These are phyloP conservation scores for Candolleomyces eurysporus DNA, from an alignment of 768 basidiomycete species.

Conservation along the genomic window DNA sequence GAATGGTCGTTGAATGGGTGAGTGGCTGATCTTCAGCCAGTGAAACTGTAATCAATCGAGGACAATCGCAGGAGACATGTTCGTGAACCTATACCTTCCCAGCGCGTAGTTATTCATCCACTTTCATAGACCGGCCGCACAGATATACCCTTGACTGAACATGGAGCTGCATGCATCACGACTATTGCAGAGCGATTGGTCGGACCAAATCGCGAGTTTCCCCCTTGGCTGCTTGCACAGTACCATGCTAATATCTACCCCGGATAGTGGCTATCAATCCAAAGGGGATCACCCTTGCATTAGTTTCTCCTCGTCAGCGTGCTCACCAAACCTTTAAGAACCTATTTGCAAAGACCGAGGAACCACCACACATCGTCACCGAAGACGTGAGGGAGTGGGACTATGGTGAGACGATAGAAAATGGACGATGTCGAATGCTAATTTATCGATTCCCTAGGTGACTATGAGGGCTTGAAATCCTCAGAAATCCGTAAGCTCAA, in stretches of 20 bases:
- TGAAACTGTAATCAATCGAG: neutral
- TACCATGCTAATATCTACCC: neutral
- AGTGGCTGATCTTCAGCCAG: constrained; percentile 18
- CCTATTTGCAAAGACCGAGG: constrained; percentile 51
- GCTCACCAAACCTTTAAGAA: constrained; percentile 86
- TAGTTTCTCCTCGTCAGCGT: constrained; percentile 85
- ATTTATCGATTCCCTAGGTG: constrained; percentile 39
- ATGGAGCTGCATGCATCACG: constrained; percentile 70
- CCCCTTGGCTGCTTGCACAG: neutral
- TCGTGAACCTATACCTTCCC: constrained; percentile 19
- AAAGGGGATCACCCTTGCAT: constrained; percentile 65
- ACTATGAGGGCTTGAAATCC: constrained; percentile 82
- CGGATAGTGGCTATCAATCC: constrained; percentile 73
- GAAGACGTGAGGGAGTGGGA: constrained; percentile 85
- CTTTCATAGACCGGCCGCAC: constrained; percentile 70
- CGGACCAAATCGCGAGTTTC: constrained; percentile 69
- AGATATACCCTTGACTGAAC: constrained; percentile 83
- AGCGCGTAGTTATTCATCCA: constrained; percentile 1
- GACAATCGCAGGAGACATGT: constrained; percentile 55
- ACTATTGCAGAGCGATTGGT: constrained; percentile 65
- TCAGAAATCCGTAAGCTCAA: constrained; percentile 70
- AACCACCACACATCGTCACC: constrained; percentile 48
- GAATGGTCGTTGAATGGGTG: constrained; percentile 91
- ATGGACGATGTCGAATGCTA: neutral
- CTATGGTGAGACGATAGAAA: constrained; percentile 45